Conservation (phyloP, 306 rosid species). For the Medicago lupulina region DNA sequence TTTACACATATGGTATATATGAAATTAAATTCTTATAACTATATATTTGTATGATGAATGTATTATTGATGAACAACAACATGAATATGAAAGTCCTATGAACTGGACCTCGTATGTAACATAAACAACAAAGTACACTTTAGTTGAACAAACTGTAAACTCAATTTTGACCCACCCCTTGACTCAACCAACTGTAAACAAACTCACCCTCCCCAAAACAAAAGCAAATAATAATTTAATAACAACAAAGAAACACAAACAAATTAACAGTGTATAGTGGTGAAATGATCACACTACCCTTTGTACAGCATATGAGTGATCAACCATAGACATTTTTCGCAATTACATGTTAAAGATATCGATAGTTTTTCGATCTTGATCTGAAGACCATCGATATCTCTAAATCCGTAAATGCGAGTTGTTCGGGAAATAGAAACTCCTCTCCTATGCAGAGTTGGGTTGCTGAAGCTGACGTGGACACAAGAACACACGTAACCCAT, state of each 20-base stretch:
- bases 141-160: constrained; percentile 49
- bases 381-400: too few species aligned
- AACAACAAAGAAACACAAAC: not conserved
- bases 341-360: too few species aligned
- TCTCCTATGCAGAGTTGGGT: constrained; percentile 8
- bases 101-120: constrained; percentile 23
- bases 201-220: constrained; percentile 28
- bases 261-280: not conserved
- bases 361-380: too few species aligned
- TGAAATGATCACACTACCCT: constrained; percentile 43
- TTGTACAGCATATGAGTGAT: constrained; percentile 1
- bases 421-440: too few species aligned
- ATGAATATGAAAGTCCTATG: constrained; percentile 34
- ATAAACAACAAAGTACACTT: constrained; percentile 40
- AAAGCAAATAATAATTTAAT: constrained; percentile 1
- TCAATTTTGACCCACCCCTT: constrained; percentile 44
- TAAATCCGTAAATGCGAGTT: too few species aligned
- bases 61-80: constrained; percentile 45
- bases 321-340: too few species aligned
- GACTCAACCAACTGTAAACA: constrained; percentile 31
- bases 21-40: too few species aligned
- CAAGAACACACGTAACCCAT: constrained; percentile 75
- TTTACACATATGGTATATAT: too few species aligned
- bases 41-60: not conserved
- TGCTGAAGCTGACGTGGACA: constrained; percentile 66